Conservation (phyloP, 1,284 basidiomycete genomes). For the Trametes hirsuta region DNA sequence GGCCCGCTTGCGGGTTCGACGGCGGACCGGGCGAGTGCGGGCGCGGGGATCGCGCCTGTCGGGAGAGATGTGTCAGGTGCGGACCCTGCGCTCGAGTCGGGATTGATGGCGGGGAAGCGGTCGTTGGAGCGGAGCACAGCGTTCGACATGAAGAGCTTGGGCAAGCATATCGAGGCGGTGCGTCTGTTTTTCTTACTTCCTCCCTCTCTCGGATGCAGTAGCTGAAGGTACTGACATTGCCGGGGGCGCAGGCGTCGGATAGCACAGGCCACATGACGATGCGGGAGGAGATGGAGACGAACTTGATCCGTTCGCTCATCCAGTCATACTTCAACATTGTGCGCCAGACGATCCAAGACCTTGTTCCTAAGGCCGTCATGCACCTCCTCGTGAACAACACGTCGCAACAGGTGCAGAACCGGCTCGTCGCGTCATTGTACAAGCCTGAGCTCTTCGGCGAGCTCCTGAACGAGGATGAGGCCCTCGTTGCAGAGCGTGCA, state of each 20-base stretch:
- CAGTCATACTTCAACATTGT: constrained; percentile 96
- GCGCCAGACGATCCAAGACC: constrained; percentile 94
- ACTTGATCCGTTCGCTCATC: constrained; percentile 93
- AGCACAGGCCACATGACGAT: constrained; percentile 61
- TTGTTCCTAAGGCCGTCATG: constrained; percentile 97
- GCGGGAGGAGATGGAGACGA: constrained; percentile 96
- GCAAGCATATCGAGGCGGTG: constrained; percentile 93
- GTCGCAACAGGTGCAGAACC: constrained; percentile 95
- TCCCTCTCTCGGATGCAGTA: neutral
- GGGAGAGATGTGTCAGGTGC: constrained; percentile 64
- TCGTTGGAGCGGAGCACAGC: constrained; percentile 81
- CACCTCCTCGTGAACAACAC: constrained; percentile 96
- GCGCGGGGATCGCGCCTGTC: constrained; percentile 23
- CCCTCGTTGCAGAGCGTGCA: constrained; percentile 89
- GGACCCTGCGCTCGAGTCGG: constrained; percentile 53
- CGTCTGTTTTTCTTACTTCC: constrained; percentile 39
- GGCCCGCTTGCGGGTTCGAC: constrained; percentile 61
- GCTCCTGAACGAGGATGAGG: constrained; percentile 95
- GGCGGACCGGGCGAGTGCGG: constrained; percentile 39
- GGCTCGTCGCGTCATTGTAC: constrained; percentile 91
- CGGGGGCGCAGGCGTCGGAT: constrained; percentile 48
- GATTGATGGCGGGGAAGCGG: constrained; percentile 67
- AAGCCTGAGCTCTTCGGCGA: constrained; percentile 93
- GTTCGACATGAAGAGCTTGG: constrained; percentile 98
- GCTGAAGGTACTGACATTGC: neutral